Evolutionary conservation across 306 rosid species (phyloP).

Genomic region (Begonia fuchsioides): DNA sequence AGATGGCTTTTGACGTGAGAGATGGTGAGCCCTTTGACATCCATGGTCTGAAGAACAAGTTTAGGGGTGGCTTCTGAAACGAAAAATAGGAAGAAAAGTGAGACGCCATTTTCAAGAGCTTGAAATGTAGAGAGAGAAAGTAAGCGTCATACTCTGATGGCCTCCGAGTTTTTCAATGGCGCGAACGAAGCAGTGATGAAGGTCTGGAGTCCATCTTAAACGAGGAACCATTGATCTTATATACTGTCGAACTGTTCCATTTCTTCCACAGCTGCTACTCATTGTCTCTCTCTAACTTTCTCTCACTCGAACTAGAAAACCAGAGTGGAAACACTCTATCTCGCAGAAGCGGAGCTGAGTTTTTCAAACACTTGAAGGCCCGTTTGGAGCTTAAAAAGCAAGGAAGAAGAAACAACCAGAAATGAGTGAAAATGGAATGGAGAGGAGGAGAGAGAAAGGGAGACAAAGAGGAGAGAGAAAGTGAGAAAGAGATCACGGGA

Average conservation of each 20-base stretch:
- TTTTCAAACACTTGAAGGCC: not conserved
- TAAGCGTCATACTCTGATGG: slow-evolving; percentile 57
- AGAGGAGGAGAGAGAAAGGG: not conserved
- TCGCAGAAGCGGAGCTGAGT: not conserved
- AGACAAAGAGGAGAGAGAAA: slow-evolving; percentile 8
- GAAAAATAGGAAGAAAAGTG: no score
- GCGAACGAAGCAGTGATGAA: slow-evolving; percentile 75
- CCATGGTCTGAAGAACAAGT: slow-evolving; percentile 94
- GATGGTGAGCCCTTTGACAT: slow-evolving; percentile 88
- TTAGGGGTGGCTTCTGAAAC: slow-evolving; percentile 75
- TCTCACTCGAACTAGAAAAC: not conserved
- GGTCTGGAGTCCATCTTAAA: slow-evolving; percentile 91
- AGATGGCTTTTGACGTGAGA: slow-evolving; percentile 99
- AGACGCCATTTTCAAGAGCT: no score
- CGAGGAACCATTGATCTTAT: slow-evolving; percentile 94
- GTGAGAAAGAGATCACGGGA: slow-evolving; percentile 40
- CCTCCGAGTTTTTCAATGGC: slow-evolving; percentile 87
- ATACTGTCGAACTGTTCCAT: slow-evolving; percentile 76
- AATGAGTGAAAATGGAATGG: no score
- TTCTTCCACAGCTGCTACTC: slow-evolving; percentile 66
- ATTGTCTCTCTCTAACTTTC: slow-evolving; percentile 7
- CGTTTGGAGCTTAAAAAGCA: not conserved
- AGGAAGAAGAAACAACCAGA: not conserved
- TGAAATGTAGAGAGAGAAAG: not conserved
- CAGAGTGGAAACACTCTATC: not conserved